Base-by-base conservation (phyloP, 2,329 filamentous ascomycete species). In the Coccinonectria pachysandricola region DNA sequence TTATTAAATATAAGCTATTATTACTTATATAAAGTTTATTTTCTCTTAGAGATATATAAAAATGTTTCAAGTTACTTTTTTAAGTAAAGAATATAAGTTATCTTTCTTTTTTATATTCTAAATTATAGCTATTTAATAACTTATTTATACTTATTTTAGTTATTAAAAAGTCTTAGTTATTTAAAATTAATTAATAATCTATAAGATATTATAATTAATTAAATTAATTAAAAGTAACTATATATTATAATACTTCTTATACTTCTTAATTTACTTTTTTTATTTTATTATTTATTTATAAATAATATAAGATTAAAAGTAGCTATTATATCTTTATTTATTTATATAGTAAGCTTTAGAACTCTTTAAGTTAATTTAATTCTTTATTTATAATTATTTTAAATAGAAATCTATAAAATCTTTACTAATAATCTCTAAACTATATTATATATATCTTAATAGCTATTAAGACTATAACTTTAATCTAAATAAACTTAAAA, bases 91-190 rank as follows among this genome's bases (percentile, higher is more conserved):
- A 23, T 13, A 7, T 23, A 23, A 6, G 12, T 12, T 13, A 12
- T 23, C 4, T 12, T 12, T 10, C 4, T 12, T 7, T 6, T 17
- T 6, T 24, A 16, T 24, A 24, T 24, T 24, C 7, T 16, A 15
- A 15, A 19, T 26, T 26, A 19, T 7, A 19, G 19, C 14, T 31
- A 15, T 20, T 21, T 20, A 25, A 29, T 6, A 27, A 13, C 7
- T 26, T 26, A 9, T 22, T 33, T 29, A 21, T 21, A 10, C 8
- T 26, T 29, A 28, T 26, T 7, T 29, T 19, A 19, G n/a, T n/a
- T n/a, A n/a, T n/a, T n/a, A n/a, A n/a, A n/a, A n/a, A n/a, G n/a
- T n/a, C n/a, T n/a, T n/a, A n/a, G n/a, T n/a, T n/a, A n/a, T n/a
- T n/a, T n/a, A n/a, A n/a, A n/a, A n/a, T 19, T 19, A 19, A 19